phyloP scores from a whole-genome alignment of 2,329 filamentous ascomycete genomes.

The Colletotrichum spinosum region DNA sequence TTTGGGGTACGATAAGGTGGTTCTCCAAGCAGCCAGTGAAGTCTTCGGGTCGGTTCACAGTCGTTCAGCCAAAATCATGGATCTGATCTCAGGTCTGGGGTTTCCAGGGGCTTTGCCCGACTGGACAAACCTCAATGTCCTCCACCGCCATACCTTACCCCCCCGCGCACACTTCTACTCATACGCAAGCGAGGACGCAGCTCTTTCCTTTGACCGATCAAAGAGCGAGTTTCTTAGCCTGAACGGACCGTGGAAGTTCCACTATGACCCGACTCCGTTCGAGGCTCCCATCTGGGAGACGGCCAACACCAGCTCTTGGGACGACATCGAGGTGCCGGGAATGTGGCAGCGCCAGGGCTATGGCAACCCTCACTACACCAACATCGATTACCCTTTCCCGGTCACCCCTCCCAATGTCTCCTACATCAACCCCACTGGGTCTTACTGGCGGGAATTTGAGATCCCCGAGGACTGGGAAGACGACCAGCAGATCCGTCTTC shows the following conservation, averaged over 20 bases:
- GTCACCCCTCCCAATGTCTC: constrained; percentile 74
- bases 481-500: constrained; percentile 68
- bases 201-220: constrained; percentile 54
- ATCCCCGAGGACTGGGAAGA: constrained; percentile 58
- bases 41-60: not conserved
- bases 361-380: constrained; percentile 75
- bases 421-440: constrained; percentile 71
- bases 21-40: not conserved
- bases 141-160: constrained; percentile 67
- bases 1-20: not conserved
- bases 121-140: constrained; percentile 69
- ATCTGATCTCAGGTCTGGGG: constrained; percentile 18
- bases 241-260: constrained; percentile 54
- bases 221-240: constrained; percentile 52
- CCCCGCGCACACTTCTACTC: constrained; percentile 67
- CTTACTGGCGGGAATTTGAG: constrained; percentile 69
- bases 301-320: constrained; percentile 51
- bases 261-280: constrained; percentile 51
- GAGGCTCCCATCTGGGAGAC: constrained; percentile 41
- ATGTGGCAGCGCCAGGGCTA: constrained; percentile 78
- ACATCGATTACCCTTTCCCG: constrained; percentile 74
- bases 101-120: constrained; percentile 53
- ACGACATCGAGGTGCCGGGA: constrained; percentile 69
- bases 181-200: constrained; percentile 60
- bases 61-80: constrained; percentile 9